A percentile compares a stretch with the other conserved stretches of the same genome.
phyloP scores from a whole-genome alignment of 441 rosid species.

The Euphorbia celastroides region DNA sequence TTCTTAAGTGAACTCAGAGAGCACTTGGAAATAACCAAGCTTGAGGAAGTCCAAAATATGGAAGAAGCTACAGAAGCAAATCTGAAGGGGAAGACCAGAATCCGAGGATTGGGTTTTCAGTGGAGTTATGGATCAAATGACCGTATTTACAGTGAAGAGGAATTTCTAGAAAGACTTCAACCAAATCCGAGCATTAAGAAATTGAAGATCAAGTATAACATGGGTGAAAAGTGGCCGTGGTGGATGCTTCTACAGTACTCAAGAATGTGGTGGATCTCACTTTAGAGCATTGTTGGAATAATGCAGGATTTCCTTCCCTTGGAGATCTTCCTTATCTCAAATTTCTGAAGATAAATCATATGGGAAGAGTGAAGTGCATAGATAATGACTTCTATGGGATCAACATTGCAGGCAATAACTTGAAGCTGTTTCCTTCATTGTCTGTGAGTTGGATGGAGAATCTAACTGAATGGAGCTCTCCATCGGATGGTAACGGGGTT shows the following conservation, averaged over 20 bases:
- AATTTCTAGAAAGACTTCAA: background rate
- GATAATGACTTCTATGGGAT: conserved; percentile 17
- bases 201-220: conserved; percentile 2
- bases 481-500: too few relatives aligned
- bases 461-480: too few relatives aligned
- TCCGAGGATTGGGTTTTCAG: too few relatives aligned
- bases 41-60: conserved; percentile 13
- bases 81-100: too few relatives aligned
- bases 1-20: conserved; percentile 16
- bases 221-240: conserved; percentile 4
- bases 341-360: conserved; percentile 4
- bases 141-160: background rate
- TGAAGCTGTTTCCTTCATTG: conserved; percentile 6
- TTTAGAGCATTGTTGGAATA: conserved; percentile 4
- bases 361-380: conserved; percentile 16
- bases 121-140: too few relatives aligned
- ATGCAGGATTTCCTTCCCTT: conserved; percentile 17
- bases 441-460: too few relatives aligned
- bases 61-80: conserved; percentile 11
- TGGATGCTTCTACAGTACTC: background rate
- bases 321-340: conserved; percentile 25
- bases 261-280: conserved; percentile 13
- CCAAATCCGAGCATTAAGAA: conserved; percentile 5
- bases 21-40: background rate
- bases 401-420: background rate